Evolutionary conservation across 1,284 basidiomycete species (phyloP).

Genomic region (Rhodotorula sp.): DNA sequence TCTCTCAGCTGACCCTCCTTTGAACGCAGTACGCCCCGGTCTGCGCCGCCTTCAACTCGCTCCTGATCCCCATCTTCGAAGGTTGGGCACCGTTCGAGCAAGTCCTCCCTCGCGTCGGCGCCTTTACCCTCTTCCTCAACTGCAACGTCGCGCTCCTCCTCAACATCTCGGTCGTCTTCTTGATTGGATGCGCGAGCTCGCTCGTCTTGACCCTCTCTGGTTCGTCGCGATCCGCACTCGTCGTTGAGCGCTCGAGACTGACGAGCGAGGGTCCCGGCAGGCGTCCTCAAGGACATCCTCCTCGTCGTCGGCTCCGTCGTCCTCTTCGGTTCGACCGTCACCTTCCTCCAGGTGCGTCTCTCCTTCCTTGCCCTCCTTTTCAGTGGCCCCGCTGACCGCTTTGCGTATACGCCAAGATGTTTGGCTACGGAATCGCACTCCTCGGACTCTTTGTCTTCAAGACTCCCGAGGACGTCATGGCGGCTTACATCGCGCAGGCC

Average conservation of each 20-base stretch:
- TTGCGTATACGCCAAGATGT: constrained; percentile 42
- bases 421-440: constrained; percentile 41
- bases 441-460: constrained; percentile 22
- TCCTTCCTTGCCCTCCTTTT: neutral
- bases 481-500: constrained; percentile 25
- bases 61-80: constrained; percentile 53
- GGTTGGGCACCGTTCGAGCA: constrained; percentile 52
- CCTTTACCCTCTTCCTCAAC: constrained; percentile 52
- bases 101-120: constrained; percentile 50
- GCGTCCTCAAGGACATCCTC: constrained; percentile 52
- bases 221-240: constrained; percentile 14
- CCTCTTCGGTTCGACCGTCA: constrained; percentile 52
- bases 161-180: constrained; percentile 53
- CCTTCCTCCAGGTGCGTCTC: constrained; percentile 29
- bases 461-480: constrained; percentile 29
- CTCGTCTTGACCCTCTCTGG: constrained; percentile 52
- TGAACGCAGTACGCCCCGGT: constrained; percentile 51
- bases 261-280: constrained; percentile 5
- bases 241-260: neutral
- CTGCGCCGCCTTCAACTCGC: constrained; percentile 52
- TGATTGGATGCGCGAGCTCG: constrained; percentile 51
- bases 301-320: constrained; percentile 53
- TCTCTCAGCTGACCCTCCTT: constrained; percentile 52
- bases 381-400: neutral
- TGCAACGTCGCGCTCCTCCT: constrained; percentile 54